These are phyloP conservation scores for Emergomyces orientalis DNA, from an alignment of 2,329 filamentous ascomycete genomes.

Conservation along the genomic window DNA sequence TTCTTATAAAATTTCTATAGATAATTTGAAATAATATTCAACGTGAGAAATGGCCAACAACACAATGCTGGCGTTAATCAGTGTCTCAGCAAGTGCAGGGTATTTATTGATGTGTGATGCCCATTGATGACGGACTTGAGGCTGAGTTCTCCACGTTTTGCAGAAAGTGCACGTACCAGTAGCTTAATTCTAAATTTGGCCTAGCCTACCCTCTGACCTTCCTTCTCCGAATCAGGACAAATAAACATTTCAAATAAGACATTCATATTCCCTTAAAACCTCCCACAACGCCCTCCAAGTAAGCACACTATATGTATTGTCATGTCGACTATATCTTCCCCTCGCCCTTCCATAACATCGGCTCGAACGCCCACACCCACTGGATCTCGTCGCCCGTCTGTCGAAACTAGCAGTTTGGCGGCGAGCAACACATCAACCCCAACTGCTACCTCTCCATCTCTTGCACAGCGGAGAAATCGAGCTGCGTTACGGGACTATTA, in stretches of 20 bases:
- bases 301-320: background rate
- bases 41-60: background rate
- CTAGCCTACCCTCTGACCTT: background rate
- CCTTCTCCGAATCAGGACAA: too few relatives aligned
- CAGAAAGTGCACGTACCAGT: constrained; percentile 4
- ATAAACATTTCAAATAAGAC: background rate
- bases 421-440: constrained; percentile 32
- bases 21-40: background rate
- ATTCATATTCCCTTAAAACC: background rate
- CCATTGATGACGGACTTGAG: too few relatives aligned
- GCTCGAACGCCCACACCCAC: constrained; percentile 55
- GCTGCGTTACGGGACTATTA: constrained; percentile 90
- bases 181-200: constrained; percentile 5
- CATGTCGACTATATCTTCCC: constrained; percentile 55
- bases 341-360: constrained; percentile 49
- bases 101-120: too few relatives aligned
- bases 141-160: too few relatives aligned
- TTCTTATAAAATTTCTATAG: background rate
- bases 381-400: constrained; percentile 65
- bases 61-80: background rate
- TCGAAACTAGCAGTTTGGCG: constrained; percentile 49
- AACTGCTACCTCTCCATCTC: constrained; percentile 30
- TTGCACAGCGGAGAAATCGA: constrained; percentile 56
- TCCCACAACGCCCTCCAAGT: background rate
- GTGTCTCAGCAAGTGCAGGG: too few relatives aligned